Percentiles rank a stretch among this genome's conserved stretches.
These are phyloP conservation scores for Malassezia yamatoensis DNA, from an alignment of 1,284 basidiomycete genomes.

Conservation along the genomic window DNA sequence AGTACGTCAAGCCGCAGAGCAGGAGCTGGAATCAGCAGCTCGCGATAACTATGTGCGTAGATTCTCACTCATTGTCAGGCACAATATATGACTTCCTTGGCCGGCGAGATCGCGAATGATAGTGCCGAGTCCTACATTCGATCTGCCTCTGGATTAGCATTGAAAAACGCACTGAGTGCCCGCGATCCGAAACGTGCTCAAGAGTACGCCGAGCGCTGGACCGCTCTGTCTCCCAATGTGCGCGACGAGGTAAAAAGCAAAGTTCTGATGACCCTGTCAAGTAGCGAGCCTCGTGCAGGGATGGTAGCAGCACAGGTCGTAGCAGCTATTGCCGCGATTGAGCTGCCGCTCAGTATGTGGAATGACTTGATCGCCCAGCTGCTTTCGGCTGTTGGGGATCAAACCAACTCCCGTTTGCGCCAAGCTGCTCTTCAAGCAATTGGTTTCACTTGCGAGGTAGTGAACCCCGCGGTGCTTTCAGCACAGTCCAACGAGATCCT, in stretches of 20 bases:
- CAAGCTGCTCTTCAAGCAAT: constrained; percentile 87
- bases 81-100: constrained; percentile 39
- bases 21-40: constrained; percentile 41
- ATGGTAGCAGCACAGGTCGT: constrained; percentile 84
- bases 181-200: constrained; percentile 60
- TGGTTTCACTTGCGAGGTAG: constrained; percentile 90
- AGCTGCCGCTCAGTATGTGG: constrained; percentile 80
- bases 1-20: constrained; percentile 40
- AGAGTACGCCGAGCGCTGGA: constrained; percentile 56
- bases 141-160: constrained; percentile 84
- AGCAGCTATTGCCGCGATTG: constrained; percentile 82
- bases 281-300: constrained; percentile 64
- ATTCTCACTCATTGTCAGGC: constrained; percentile 11
- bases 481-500: constrained; percentile 91
- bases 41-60: constrained; percentile 39
- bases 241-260: constrained; percentile 80
- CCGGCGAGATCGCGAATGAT: constrained; percentile 39
- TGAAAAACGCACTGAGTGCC: constrained; percentile 90
- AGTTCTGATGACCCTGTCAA: constrained; percentile 70
- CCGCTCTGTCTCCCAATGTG: constrained; percentile 60
- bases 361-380: constrained; percentile 77
- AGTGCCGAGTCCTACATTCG: constrained; percentile 58
- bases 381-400: constrained; percentile 73
- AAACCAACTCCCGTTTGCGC: constrained; percentile 65
- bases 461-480: constrained; percentile 65